Conservation (phyloP, 177 flowering plant species). For the Vitis hybrid region DNA sequence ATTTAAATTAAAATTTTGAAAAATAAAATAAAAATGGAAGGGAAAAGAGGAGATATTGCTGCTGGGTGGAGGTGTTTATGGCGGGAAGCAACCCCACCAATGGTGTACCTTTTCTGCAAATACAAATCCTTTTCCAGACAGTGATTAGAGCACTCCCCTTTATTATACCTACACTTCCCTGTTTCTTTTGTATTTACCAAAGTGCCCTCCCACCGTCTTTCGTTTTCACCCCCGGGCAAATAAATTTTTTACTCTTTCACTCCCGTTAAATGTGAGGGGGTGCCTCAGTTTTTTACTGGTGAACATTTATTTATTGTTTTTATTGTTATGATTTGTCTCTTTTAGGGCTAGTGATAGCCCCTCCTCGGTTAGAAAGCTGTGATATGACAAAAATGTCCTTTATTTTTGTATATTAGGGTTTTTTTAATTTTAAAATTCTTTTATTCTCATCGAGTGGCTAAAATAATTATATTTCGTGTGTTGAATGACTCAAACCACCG, state of each 20-base stretch:
- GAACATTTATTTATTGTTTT: too few species aligned
- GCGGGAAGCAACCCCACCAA: constrained; percentile 28
- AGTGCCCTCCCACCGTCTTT: not conserved
- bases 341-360: not conserved
- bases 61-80: constrained; percentile 14
- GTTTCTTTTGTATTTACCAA: not conserved
- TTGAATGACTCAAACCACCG: constrained; percentile 37
- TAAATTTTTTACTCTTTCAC: too few species aligned
- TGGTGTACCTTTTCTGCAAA: constrained; percentile 14
- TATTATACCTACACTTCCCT: not conserved
- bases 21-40: not conserved
- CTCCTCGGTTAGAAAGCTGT: constrained; percentile 14
- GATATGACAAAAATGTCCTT: constrained; percentile 6
- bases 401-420: not conserved
- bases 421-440: not conserved
- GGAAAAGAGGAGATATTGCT: not conserved
- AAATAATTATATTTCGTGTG: constrained; percentile 9
- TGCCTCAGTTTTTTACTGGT: too few species aligned
- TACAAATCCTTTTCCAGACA: not conserved
- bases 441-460: constrained; percentile 25
- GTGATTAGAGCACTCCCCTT: constrained; percentile 5
- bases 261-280: too few species aligned
- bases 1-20: too few species aligned
- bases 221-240: not conserved
- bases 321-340: constrained; percentile 4